These are phyloP conservation scores for Exutisphaerella laricina DNA, from an alignment of 2,329 filamentous ascomycete genomes.

Conservation along the genomic window DNA sequence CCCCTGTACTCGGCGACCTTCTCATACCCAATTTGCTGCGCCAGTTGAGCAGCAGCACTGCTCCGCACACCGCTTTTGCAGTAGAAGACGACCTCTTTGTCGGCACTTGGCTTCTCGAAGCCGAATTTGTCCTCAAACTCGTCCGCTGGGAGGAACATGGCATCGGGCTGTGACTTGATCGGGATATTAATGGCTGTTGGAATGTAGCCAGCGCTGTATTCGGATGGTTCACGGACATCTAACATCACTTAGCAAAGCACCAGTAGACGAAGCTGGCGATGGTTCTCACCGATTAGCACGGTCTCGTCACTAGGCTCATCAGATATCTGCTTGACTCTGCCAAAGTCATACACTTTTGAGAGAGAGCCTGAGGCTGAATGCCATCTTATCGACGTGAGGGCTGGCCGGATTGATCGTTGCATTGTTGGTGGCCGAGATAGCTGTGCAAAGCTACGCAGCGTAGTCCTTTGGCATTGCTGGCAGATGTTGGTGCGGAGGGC, in stretches of 20 bases:
- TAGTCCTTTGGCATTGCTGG: slow-evolving; percentile 7
- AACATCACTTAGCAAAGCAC: too few relatives aligned
- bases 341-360: slow-evolving; percentile 38
- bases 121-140: slow-evolving; percentile 83
- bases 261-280: neutral
- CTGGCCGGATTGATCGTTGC: slow-evolving; percentile 12
- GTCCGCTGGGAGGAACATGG: slow-evolving; percentile 65
- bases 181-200: slow-evolving; percentile 80
- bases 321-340: slow-evolving; percentile 36
- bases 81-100: slow-evolving; percentile 68
- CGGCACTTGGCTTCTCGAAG: slow-evolving; percentile 60
- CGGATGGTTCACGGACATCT: slow-evolving; percentile 68
- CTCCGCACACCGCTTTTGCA: slow-evolving; percentile 89
- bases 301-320: slow-evolving; percentile 29
- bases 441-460: slow-evolving; percentile 1
- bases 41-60: slow-evolving; percentile 68
- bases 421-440: neutral
- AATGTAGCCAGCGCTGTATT: slow-evolving; percentile 64
- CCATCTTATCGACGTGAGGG: slow-evolving; percentile 29
- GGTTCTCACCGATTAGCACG: slow-evolving; percentile 28
- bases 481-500: slow-evolving; percentile 14
- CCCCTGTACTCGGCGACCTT: slow-evolving; percentile 67
- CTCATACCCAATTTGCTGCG: slow-evolving; percentile 68
- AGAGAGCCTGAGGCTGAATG: slow-evolving; percentile 32
- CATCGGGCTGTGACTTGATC: slow-evolving; percentile 68